Conservation (phyloP, 768 basidiomycete genomes). For the Sporobolomyces phaffii region DNA sequence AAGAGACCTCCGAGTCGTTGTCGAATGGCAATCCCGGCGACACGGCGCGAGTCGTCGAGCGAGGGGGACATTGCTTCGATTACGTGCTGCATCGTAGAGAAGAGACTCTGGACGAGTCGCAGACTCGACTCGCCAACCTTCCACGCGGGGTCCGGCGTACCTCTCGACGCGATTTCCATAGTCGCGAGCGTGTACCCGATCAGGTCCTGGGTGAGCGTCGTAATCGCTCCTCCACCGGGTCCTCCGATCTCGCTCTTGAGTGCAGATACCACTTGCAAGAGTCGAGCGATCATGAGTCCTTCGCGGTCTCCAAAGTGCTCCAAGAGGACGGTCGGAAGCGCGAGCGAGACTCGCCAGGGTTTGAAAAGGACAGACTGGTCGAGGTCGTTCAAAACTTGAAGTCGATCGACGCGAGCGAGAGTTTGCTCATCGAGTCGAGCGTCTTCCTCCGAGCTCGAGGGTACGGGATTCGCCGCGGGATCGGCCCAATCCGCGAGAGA, state of each 20-base stretch:
- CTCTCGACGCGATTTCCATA: slow-evolving; percentile 74
- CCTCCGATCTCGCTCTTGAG: slow-evolving; percentile 76
- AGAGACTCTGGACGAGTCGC: slow-evolving; percentile 68
- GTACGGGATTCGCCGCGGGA: background rate
- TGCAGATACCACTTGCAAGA: slow-evolving; percentile 69
- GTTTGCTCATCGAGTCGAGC: background rate
- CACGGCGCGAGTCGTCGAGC: background rate
- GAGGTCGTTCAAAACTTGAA: slow-evolving; percentile 9
- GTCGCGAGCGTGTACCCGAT: slow-evolving; percentile 78
- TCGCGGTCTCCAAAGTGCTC: slow-evolving; percentile 18
- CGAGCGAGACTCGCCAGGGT: slow-evolving; percentile 24
- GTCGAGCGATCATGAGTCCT: slow-evolving; percentile 48
- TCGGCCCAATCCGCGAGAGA: slow-evolving; percentile 23
- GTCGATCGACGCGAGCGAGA: slow-evolving; percentile 10
- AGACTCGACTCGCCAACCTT: slow-evolving; percentile 66
- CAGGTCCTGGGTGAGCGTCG: slow-evolving; percentile 71
- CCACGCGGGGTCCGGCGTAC: slow-evolving; percentile 48
- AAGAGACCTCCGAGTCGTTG: slow-evolving; percentile 31
- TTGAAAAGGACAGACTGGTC: slow-evolving; percentile 14
- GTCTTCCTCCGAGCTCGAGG: background rate
- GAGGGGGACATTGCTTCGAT: slow-evolving; percentile 45
- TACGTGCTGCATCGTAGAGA: slow-evolving; percentile 63
- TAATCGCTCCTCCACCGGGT: slow-evolving; percentile 52
- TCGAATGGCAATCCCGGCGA: slow-evolving; percentile 16
- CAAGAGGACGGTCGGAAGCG: slow-evolving; percentile 1